Evolutionary conservation across 257 asterid species (phyloP), one percentile per base, ranked within the genome.

Genomic region (Datura wrightii): DNA sequence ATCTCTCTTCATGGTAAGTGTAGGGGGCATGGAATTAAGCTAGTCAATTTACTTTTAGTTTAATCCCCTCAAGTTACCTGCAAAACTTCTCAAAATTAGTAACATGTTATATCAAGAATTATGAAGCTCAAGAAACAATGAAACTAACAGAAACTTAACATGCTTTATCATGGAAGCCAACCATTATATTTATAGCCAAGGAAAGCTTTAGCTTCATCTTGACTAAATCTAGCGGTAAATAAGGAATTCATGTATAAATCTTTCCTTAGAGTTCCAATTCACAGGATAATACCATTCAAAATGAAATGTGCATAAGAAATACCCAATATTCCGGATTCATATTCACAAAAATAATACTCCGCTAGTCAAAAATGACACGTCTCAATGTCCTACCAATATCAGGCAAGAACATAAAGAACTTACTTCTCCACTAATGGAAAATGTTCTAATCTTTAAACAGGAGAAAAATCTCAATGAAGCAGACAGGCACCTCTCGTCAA

Each of bases 1-100:
- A 52, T 80, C 74, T 85, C 79, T 84, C 74, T 72, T 41, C 89
- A 86, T 86, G n/a, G 14, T 39, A 16, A 58, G 70, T 78, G 15
- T 42, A 8, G 63, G 71, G 60, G 56, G 16, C 1, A 13, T 34
- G 24, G 41, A 67, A 63, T 34, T 52, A 31, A 39, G 60, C 70
- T 74, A 76, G 62, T 82, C 71, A 60, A 55, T 86, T 72, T 84
- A 58, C 90, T 84, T 72, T 85, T 60, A 90, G 76, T 74, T 87
- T 84, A 69, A 92, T 84, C 36, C 91, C 79, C 46, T 65, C 79
- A 37, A 24, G 31, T 52, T 89, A 93, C 66, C 81, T 71, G 69
- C 41, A 62, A 78, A 18, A 41, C 69, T 44, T 71, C 71, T 83
- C 44, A 69, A 78, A 63, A 67, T 62, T 13, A 65, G 83, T 67